Percentiles rank a stretch among this genome's conserved stretches.
Conservation (phyloP, 192 early-diverging fungal genomes). For the Diversispora epigaea region DNA sequence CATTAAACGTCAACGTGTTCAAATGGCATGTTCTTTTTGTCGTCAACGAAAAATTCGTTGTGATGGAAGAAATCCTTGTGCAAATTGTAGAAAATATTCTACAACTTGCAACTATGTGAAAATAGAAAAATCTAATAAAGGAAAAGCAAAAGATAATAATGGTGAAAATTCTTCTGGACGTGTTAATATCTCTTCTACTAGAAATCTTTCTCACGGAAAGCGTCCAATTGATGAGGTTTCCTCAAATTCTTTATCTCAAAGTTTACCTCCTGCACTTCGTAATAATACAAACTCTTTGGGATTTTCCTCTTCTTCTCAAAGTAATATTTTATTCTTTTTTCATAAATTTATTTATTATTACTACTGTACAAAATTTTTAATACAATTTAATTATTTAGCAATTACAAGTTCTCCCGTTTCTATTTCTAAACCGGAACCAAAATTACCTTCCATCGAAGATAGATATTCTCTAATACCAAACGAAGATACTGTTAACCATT, state of each 20-base stretch:
- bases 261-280: conserved; percentile 11
- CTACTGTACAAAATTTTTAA: background rate
- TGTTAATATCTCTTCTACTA: background rate
- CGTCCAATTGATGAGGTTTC: conserved; percentile 6
- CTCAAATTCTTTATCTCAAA: background rate
- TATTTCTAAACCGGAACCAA: conserved; percentile 17
- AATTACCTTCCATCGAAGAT: background rate
- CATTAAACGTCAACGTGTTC: conserved; percentile 11
- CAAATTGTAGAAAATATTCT: conserved; percentile 14
- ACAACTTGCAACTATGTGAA: background rate
- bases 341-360: background rate
- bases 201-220: background rate
- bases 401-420: background rate
- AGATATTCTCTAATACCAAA: background rate
- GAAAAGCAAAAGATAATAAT: background rate
- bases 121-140: background rate
- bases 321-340: background rate
- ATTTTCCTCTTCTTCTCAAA: background rate
- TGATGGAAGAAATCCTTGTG: conserved; percentile 18
- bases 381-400: background rate
- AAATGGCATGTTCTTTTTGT: conserved; percentile 20
- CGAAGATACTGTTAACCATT: background rate
- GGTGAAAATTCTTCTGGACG: background rate
- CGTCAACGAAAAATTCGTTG: conserved; percentile 18
- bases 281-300: background rate